Evolutionary conservation across 2,329 filamentous ascomycete genomes (phyloP).

Genomic region (Myriangium duriaei): DNA sequence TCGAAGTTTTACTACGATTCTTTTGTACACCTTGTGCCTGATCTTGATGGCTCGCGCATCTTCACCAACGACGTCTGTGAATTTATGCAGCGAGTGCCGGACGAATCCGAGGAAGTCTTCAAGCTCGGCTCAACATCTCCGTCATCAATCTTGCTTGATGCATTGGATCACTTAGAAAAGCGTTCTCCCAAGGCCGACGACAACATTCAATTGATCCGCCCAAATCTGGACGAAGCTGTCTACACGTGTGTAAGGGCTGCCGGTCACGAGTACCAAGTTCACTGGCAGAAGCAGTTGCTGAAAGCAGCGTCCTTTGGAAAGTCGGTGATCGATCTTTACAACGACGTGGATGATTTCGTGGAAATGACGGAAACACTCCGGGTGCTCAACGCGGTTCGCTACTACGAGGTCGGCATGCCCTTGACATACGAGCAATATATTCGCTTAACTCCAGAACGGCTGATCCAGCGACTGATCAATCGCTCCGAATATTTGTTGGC

Average conservation of each 20-base stretch:
- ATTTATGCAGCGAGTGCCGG: conserved; percentile 85
- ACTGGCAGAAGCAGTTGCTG: conserved; percentile 93
- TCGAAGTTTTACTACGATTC: conserved; percentile 72
- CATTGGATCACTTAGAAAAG: conserved; percentile 77
- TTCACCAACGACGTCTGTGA: conserved; percentile 93
- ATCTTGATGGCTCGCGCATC: conserved; percentile 78
- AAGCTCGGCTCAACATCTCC: conserved; percentile 76
- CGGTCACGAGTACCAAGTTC: conserved; percentile 75
- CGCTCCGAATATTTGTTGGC: conserved; percentile 85
- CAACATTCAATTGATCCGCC: conserved; percentile 85
- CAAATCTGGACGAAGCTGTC: conserved; percentile 80
- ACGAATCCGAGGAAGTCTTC: conserved; percentile 63
- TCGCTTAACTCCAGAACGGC: conserved; percentile 73
- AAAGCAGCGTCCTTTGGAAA: conserved; percentile 96
- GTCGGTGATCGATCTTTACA: conserved; percentile 92
- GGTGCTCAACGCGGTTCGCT: conserved; percentile 83
- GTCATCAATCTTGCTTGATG: conserved; percentile 85
- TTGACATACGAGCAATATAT: conserved; percentile 90
- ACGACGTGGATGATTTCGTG: conserved; percentile 86
- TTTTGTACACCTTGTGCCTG: conserved; percentile 76
- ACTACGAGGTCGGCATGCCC: conserved; percentile 80
- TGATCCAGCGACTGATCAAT: conserved; percentile 77
- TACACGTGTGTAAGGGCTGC: conserved; percentile 89
- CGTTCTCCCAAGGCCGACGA: conserved; percentile 96
- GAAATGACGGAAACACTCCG: conserved; percentile 93